Conservation (phyloP, 495 filamentous ascomycete genomes). For the Apodospora peruviana region DNA sequence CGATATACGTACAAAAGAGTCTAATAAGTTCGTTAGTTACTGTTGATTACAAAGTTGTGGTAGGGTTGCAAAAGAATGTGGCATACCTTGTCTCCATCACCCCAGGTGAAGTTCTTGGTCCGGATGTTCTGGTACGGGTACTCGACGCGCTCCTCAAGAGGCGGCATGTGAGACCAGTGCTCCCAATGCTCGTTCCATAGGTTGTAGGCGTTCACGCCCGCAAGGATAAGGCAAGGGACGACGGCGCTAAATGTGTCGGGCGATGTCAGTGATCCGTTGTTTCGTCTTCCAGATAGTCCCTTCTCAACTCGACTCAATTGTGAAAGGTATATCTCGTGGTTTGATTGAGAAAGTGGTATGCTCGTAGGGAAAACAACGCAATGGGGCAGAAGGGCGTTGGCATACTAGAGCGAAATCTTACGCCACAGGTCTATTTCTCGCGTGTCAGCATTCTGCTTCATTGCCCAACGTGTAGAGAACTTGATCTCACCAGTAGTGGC, state of each 20-base stretch:
- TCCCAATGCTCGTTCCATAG: slow-evolving; percentile 95
- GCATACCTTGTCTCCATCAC: slow-evolving; percentile 87
- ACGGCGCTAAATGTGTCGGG: slow-evolving; percentile 48
- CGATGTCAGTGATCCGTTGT: slow-evolving; percentile 6
- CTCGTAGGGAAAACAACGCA: slow-evolving; percentile 29
- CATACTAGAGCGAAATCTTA: slow-evolving; percentile 90
- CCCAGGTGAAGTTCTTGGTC: slow-evolving; percentile 84
- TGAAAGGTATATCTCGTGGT: background rate
- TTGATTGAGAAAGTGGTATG: no score
- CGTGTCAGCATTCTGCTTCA: background rate
- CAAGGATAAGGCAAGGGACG: slow-evolving; percentile 63
- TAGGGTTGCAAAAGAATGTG: slow-evolving; percentile 33
- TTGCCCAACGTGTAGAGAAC: background rate
- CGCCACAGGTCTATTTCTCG: slow-evolving; percentile 72
- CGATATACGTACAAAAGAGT: slow-evolving; percentile 38
- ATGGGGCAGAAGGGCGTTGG: slow-evolving; percentile 4
- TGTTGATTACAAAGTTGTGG: background rate
- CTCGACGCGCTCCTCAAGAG: slow-evolving; percentile 80
- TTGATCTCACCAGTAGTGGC: slow-evolving; percentile 63
- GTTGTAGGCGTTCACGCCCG: slow-evolving; percentile 72
- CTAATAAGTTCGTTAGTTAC: slow-evolving; percentile 9
- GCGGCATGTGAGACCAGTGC: slow-evolving; percentile 80
- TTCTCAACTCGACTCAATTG: background rate
- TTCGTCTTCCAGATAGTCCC: slow-evolving; percentile 7
- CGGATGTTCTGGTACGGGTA: slow-evolving; percentile 95